Percentiles rank a stretch among this genome's conserved stretches.
Evolutionary conservation across 352 stramenopile species (phyloP).

Genomic region (Blastocystis sp.): DNA sequence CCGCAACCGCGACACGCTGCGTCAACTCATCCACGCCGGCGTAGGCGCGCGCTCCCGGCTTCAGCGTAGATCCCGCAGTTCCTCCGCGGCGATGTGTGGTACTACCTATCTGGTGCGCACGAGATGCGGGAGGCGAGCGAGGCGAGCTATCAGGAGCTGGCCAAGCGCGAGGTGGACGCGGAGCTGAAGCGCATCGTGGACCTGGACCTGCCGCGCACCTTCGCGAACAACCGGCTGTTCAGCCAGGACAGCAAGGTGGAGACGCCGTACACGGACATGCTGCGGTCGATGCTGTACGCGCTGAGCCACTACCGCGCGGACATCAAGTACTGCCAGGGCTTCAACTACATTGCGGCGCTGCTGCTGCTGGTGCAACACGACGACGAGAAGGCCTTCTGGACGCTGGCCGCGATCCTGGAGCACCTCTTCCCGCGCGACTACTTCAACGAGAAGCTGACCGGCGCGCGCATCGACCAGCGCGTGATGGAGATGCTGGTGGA

Average conservation of each 20-base stretch:
- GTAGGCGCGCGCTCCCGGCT: not conserved
- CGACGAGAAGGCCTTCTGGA: constrained; percentile 67
- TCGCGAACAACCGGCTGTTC: constrained; percentile 59
- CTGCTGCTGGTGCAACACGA: constrained; percentile 63
- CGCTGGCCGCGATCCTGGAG: constrained; percentile 51
- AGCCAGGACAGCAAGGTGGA: not conserved
- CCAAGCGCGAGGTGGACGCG: constrained; percentile 1
- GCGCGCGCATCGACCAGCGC: constrained; percentile 53
- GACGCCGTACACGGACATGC: constrained; percentile 36
- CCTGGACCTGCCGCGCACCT: constrained; percentile 42
- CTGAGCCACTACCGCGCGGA: constrained; percentile 26
- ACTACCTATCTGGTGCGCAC: constrained; percentile 53
- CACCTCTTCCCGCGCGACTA: constrained; percentile 63
- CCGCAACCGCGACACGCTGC: constrained; percentile 17
- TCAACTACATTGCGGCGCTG: constrained; percentile 66
- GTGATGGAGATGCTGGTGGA: constrained; percentile 49
- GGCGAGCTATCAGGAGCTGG: constrained; percentile 4
- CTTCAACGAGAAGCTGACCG: constrained; percentile 63
- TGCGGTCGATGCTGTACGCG: constrained; percentile 62
- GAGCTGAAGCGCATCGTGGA: constrained; percentile 42
- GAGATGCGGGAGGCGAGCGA: constrained; percentile 9
- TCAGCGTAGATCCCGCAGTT: constrained; percentile 35
- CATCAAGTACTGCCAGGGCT: constrained; percentile 66
- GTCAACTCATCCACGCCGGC: constrained; percentile 41
- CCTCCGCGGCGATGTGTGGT: constrained; percentile 64